A percentile compares a stretch with the other conserved stretches of the same genome.
phyloP scores from a whole-genome alignment of 495 filamentous ascomycete species.

The Cudoniella acicularis region DNA sequence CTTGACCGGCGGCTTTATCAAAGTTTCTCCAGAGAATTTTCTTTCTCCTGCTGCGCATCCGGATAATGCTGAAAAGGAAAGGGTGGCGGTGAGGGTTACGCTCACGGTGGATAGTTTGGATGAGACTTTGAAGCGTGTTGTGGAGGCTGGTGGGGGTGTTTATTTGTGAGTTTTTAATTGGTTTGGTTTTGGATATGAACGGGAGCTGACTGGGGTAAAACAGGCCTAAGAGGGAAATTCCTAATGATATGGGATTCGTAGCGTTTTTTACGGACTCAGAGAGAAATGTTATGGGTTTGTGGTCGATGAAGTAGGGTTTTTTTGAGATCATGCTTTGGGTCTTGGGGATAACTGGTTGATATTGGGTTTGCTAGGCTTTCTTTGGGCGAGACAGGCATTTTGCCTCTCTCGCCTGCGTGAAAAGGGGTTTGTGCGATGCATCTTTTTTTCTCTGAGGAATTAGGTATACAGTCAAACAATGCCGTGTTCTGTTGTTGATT shows the following conservation, averaged over 20 bases:
- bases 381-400: no score
- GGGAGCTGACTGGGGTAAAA: neutral
- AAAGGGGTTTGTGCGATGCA: no score
- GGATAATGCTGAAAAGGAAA: neutral
- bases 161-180: slow-evolving; percentile 18
- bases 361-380: no score
- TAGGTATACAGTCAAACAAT: no score
- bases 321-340: neutral
- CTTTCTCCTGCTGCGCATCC: slow-evolving; percentile 14
- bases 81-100: slow-evolving; percentile 14
- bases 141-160: slow-evolving; percentile 18
- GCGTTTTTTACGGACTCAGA: slow-evolving; percentile 25
- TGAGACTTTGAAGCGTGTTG: slow-evolving; percentile 16
- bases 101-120: slow-evolving; percentile 21
- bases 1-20: slow-evolving; percentile 19
- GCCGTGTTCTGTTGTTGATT: no score
- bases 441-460: no score
- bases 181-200: neutral
- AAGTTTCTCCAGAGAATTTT: slow-evolving; percentile 8
- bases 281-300: slow-evolving; percentile 28
- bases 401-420: no score
- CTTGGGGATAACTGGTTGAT: neutral
- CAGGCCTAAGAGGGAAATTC: slow-evolving; percentile 19
- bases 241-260: slow-evolving; percentile 22
- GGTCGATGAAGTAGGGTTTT: slow-evolving; percentile 22